A percentile compares a stretch with the other conserved stretches of the same genome.
Conservation (phyloP, 1,284 basidiomycete genomes). For the Hortiboletus rubellus region DNA sequence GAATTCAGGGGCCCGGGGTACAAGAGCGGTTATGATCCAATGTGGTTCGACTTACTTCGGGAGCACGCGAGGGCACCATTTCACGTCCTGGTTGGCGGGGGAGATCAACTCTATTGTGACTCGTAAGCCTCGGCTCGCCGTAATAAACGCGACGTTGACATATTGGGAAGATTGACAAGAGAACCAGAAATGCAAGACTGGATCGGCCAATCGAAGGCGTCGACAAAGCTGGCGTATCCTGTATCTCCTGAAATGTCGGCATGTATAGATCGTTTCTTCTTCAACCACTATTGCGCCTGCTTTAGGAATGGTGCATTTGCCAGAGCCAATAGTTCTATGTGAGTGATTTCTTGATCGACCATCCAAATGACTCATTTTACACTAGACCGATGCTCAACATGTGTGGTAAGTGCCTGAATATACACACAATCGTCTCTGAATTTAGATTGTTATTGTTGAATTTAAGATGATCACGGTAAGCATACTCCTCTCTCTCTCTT, state of each 20-base stretch:
- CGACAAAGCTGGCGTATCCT: slow-evolving; percentile 61
- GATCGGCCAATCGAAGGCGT: slow-evolving; percentile 66
- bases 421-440: not conserved
- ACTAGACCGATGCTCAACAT: slow-evolving; percentile 64
- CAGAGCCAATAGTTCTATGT: slow-evolving; percentile 92
- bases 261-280: slow-evolving; percentile 87
- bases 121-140: slow-evolving; percentile 40
- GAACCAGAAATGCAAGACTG: slow-evolving; percentile 83
- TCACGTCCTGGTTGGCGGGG: slow-evolving; percentile 84
- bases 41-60: slow-evolving; percentile 89
- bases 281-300: slow-evolving; percentile 87
- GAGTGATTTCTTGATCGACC: slow-evolving; percentile 30
- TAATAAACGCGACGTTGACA: slow-evolving; percentile 1
- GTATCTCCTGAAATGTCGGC: slow-evolving; percentile 74
- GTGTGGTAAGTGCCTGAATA: slow-evolving; percentile 45
- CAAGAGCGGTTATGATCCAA: slow-evolving; percentile 79
- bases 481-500: slow-evolving; percentile 1
- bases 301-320: slow-evolving; percentile 93
- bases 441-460: not conserved
- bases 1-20: slow-evolving; percentile 77
- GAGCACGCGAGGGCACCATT: slow-evolving; percentile 82
- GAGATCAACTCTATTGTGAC: slow-evolving; percentile 84
- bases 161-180: slow-evolving; percentile 52
- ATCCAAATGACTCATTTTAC: slow-evolving; percentile 3
- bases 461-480: slow-evolving; percentile 73